Evolutionary conservation across 257 asterid species (phyloP).

Genomic region (Gentiana dahurica): DNA sequence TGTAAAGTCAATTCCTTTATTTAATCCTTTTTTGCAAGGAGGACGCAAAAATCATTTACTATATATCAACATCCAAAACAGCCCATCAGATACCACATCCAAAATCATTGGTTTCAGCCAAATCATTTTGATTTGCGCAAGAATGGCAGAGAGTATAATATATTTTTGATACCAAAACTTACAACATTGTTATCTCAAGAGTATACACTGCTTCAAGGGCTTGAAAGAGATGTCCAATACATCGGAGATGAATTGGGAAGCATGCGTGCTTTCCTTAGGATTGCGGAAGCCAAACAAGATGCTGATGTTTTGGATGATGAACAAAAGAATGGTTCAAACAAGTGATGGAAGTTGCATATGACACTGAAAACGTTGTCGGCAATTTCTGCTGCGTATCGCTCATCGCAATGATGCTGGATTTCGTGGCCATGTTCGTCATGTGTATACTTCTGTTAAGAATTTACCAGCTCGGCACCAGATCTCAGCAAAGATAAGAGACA

Average conservation of each 20-base stretch:
- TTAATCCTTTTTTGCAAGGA: too few species aligned
- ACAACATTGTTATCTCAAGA: constrained; percentile 11
- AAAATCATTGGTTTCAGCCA: too few species aligned
- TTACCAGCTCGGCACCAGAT: constrained; percentile 12
- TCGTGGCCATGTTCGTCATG: neutral
- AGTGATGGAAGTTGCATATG: constrained; percentile 29
- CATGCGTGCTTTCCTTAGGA: constrained; percentile 25
- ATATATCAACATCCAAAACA: too few species aligned
- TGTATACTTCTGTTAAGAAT: neutral
- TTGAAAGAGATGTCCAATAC: neutral
- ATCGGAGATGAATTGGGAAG: constrained; percentile 20
- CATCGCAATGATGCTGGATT: constrained; percentile 2
- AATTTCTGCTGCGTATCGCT: constrained; percentile 3
- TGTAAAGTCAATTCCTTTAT: too few species aligned
- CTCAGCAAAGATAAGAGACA: constrained; percentile 1
- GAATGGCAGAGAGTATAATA: constrained; percentile 23
- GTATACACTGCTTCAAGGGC: constrained; percentile 3
- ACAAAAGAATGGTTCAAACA: constrained; percentile 26
- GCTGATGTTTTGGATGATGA: constrained; percentile 14
- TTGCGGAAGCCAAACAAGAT: constrained; percentile 25
- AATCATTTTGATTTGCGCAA: too few species aligned
- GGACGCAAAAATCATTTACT: too few species aligned
- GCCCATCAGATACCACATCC: too few species aligned
- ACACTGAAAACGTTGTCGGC: constrained; percentile 28
- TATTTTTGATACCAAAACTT: constrained; percentile 12